Evolutionary conservation across 257 asterid species (phyloP), one percentile per base, ranked within the genome.

Genomic region (Anisodus acutangulus): DNA sequence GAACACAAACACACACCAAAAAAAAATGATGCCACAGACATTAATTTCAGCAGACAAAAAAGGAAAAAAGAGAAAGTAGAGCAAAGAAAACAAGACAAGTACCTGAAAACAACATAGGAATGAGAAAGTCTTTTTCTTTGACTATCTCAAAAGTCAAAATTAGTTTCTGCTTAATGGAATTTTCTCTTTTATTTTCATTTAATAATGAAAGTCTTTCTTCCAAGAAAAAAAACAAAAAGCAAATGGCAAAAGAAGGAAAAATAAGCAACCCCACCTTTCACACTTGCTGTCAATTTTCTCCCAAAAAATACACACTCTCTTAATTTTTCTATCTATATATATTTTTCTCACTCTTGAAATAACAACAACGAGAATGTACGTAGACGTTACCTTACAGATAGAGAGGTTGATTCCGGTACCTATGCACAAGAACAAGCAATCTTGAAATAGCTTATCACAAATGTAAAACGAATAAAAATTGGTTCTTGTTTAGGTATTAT

Each of bases 161-260:
- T 76, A 88, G 22, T 68, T 68, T 68, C 59, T 81, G 78, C 86
- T 84, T 86, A 80, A 45, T 80, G 85, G 83, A 67, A 69, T 43
- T 66, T 76, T 26, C 45, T 82, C 49, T 66, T 66, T 39, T 16
- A 43, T 68, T 47, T 45, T 47, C 31, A 66, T 41, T 41, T 41
- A 4, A 41, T 41, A 6, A 41, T 66, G 35, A 31, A 53, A 45
- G 39, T 39, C 79, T 63, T 83, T 62, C 72, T 57, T 79, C 35
- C 78, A 80, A 82, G n/a, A 74, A 67, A 74, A 45, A 31, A 67
- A 66, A 81, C 78, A 82, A 68, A 81, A 78, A 84, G 26, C 64
- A 16, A 58, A 41, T 4, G 45, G 4, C 5, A 6, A 17, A 15
- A 12, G 1, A 35, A 35, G 11, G 47, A 6, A 66, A 39, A 17